Conservation (phyloP, 169 alveolate genomes). For the Blepharisma undulans region DNA sequence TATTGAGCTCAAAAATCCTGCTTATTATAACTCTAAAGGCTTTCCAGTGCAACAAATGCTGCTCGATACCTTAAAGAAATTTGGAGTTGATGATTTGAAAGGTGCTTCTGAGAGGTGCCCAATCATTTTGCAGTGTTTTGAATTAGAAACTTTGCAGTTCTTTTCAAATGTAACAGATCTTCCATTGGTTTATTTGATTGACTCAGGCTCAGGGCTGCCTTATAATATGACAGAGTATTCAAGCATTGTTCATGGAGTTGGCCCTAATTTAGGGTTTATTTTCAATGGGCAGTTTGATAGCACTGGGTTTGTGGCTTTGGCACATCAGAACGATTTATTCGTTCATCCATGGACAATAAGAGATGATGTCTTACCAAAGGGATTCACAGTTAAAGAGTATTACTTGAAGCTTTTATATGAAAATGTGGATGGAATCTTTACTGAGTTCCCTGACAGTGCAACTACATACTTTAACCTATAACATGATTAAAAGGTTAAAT, state of each 20-base stretch:
- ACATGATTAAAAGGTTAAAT: not conserved
- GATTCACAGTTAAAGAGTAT: slow-evolving; percentile 32
- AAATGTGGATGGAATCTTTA: slow-evolving; percentile 55
- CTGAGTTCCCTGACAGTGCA: slow-evolving; percentile 56
- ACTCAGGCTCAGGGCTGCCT: not conserved
- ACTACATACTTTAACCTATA: not conserved
- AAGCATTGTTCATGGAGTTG: slow-evolving; percentile 58
- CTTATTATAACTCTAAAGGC: slow-evolving; percentile 15
- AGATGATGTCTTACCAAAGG: slow-evolving; percentile 45
- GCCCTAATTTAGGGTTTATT: slow-evolving; percentile 47
- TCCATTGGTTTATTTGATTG: slow-evolving; percentile 49
- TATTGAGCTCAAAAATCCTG: slow-evolving; percentile 53
- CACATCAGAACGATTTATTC: slow-evolving; percentile 40
- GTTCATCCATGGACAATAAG: slow-evolving; percentile 53
- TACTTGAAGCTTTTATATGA: not conserved
- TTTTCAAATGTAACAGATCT: slow-evolving; percentile 46
- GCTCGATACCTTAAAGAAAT: slow-evolving; percentile 26
- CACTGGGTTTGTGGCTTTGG: slow-evolving; percentile 35
- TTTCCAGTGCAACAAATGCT: slow-evolving; percentile 34
- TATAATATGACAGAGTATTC: slow-evolving; percentile 32
- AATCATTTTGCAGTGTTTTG: slow-evolving; percentile 58
- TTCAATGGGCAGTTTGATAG: slow-evolving; percentile 10
- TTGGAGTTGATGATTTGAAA: slow-evolving; percentile 44
- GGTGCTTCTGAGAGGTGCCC: slow-evolving; percentile 48
- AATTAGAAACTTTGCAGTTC: slow-evolving; percentile 23